phyloP scores from a whole-genome alignment of 257 asterid genomes.

The Penstemon davidsonii region DNA sequence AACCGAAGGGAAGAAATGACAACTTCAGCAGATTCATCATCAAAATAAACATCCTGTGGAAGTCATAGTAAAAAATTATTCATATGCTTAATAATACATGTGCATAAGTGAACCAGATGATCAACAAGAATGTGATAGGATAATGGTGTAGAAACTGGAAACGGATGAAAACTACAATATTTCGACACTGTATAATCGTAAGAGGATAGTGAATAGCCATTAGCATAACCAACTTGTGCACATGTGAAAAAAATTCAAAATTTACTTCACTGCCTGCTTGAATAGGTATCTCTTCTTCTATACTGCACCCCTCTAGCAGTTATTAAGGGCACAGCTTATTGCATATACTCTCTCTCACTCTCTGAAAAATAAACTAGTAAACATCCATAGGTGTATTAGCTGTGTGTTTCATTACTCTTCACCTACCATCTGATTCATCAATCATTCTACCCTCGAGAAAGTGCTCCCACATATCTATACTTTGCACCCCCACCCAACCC shows the following conservation, averaged over 20 bases:
- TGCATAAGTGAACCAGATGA: not conserved
- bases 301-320: not conserved
- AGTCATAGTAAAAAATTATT: constrained; percentile 22
- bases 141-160: not conserved
- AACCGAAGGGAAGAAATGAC: constrained; percentile 53
- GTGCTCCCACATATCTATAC: not conserved
- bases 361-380: not conserved
- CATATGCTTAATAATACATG: constrained; percentile 3
- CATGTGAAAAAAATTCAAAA: not conserved
- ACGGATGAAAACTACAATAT: not conserved
- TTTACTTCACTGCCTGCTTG: not conserved
- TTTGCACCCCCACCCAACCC: constrained; percentile 7
- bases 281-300: not conserved
- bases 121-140: not conserved
- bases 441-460: not conserved
- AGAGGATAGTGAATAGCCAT: not conserved
- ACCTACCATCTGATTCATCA: not conserved
- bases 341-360: constrained; percentile 1
- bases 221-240: not conserved
- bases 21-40: constrained; percentile 56
- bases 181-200: not conserved
- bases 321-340: not conserved
- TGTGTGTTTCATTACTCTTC: not conserved
- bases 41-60: constrained; percentile 59
- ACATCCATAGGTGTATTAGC: not conserved